Evolutionary conservation across 1,139 yeast genomes (phyloP), one percentile per base, ranked within the genome.

Genomic region (Sugiyamaella pinicola): DNA sequence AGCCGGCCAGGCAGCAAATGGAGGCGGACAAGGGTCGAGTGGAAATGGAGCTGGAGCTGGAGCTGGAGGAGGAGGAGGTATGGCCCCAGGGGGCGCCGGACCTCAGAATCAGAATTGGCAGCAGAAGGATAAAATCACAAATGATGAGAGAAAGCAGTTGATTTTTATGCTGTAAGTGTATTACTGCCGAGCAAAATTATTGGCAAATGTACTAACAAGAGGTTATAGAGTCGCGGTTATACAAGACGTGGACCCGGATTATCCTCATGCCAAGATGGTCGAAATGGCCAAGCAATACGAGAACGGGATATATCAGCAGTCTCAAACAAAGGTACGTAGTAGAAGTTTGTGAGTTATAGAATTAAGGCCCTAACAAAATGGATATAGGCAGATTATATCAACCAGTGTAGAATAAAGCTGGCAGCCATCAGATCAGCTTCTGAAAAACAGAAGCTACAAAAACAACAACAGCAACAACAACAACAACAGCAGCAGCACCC

Each of bases 251-350:
- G 65, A 65, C 1, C 64, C 64, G 2, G 55, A 57, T 13, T 62
- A 61, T 22, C 63, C 69, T 9, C 64, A 64, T 35, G 69, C 64
- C 33, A 60, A 65, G 41, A 58, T 68, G 26, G 57, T 65, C 5
- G 57, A 45, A 12, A 55, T 65, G 45, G 72, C 72, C 1, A 68
- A 63, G 49, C 64, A 63, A 45, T 64, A 62, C 50, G 72, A 69
- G 39, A 59, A 58, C 45, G 52, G 54, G 26, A 64, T 66, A 24
- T 69, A 61, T 56, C 57, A 55, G 34, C 55, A 57, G 28, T 63
- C 71, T 21, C 57, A 47, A 24, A 61, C 68, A 28, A 64, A 62
- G 59, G 64, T 64, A 54, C 43, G 64, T 59, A n/a, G n/a, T n/a
- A n/a, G 5, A 12, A 7, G 5, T 4, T 12, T 12, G 17, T 8